A percentile compares a stretch with the other conserved stretches of the same genome.
Evolutionary conservation across 75 land plant species (phyloP).

Genomic region (Isoetes taiwanensis): DNA sequence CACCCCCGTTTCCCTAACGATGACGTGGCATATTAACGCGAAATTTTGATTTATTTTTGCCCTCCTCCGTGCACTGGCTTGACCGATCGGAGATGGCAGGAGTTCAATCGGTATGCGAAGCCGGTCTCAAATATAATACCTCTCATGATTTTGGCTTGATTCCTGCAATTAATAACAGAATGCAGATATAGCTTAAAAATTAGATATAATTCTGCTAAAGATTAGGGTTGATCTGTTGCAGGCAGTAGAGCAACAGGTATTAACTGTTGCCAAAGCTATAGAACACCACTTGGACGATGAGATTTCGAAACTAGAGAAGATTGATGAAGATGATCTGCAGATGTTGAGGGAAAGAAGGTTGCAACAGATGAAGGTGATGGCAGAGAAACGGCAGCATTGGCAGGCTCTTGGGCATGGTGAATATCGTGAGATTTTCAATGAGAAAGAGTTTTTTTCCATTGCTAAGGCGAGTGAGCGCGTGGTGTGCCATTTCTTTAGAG

Average conservation of each 20-base stretch:
- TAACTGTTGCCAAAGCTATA: constrained; percentile 82
- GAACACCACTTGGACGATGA: constrained; percentile 90
- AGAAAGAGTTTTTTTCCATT: constrained; percentile 83
- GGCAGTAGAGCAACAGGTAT: constrained; percentile 71
- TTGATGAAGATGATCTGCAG: constrained; percentile 25
- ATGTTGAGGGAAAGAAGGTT: constrained; percentile 48
- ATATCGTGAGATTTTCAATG: constrained; percentile 62
- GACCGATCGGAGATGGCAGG: no score
- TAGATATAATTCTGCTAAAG: no score
- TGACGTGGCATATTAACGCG: no score
- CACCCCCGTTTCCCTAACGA: no score
- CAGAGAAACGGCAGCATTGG: constrained; percentile 67
- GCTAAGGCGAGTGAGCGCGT: constrained; percentile 93
- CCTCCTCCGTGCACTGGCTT: no score
- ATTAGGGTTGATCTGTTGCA: no score
- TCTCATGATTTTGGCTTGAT: no score
- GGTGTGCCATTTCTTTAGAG: constrained; percentile 94
- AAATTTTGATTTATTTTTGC: no score
- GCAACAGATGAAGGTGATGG: constrained; percentile 74
- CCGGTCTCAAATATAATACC: no score
- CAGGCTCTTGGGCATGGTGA: constrained; percentile 80
- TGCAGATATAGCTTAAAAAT: no score
- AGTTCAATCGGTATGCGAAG: no score
- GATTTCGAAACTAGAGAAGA: constrained; percentile 55
- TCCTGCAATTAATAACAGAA: no score